Base-by-base conservation (phyloP, 2,329 filamentous ascomycete species). In the Hirsutella thompsonii region DNA sequence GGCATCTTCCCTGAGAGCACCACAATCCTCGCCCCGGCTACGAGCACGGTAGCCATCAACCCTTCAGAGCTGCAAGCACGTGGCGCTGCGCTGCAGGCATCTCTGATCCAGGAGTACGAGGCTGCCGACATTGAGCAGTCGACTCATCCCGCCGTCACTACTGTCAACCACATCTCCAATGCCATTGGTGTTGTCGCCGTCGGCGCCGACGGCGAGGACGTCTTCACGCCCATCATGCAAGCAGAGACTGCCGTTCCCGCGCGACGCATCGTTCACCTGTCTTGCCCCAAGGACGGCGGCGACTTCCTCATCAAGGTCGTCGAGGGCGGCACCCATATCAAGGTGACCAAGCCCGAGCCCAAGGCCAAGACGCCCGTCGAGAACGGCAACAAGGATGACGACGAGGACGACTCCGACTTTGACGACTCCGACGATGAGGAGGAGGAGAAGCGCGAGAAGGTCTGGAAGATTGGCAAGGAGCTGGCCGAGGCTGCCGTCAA, bases 21-120 rank as follows among this genome's bases (percentile, higher is more conserved):
- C 46, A 66, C 67, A 37, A 76, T 98, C 53, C 74, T 90, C 48
- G 85, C 92, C 2, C 92, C 90, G 36, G 81, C 88, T 43, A 94
- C 89, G 41, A 77, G 70, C 49, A 54, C 81, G 32, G 72, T 70
- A 20, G 83, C 90, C 47, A 79, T 96, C 67, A 96, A 96, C 75
- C 92, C 92, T 48, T 92, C 87, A 3, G 90, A 96, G 68, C 74
- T 95, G 42, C 72, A 82, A 54, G 83, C 85, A 47, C 81, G 92
- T 48, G 92, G 92, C 57, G 92, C 92, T 46, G 90, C 92, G 26
- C 87, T 98, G 53, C 92, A 98, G 67, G 92, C 92, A 30, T 93
- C 82, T 45, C 70, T 98, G 48, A 87, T 98, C 61, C 81, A 89
- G 62, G 90, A 94, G 63, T 98, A 94, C 63, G 92, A 98, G 54